A percentile compares a stretch with the other conserved stretches of the same genome.
Conservation (phyloP, 345 rosid genomes). For the Pistacia vera region DNA sequence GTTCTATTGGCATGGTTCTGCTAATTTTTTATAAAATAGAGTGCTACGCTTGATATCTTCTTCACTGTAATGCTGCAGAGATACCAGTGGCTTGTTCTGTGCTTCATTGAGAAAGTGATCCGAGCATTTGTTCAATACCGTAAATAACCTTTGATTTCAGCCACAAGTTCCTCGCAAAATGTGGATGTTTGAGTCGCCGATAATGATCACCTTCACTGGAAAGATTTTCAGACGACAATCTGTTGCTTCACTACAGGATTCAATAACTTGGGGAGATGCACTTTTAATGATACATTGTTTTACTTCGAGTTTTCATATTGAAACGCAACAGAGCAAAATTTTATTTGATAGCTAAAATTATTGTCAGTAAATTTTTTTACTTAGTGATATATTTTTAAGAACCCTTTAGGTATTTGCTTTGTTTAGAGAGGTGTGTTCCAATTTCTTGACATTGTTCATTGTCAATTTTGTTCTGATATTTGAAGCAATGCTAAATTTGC, state of each 20-base stretch:
- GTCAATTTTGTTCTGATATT: slow-evolving; percentile 2
- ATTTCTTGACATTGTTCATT: neutral
- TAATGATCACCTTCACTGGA: neutral
- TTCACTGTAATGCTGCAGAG: slow-evolving; percentile 3
- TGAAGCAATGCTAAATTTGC: neutral
- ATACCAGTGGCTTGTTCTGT: neutral
- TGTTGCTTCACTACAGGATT: slow-evolving; percentile 15
- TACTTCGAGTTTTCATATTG: slow-evolving; percentile 8
- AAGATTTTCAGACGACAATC: slow-evolving; percentile 8
- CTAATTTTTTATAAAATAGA: neutral
- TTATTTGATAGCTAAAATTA: slow-evolving; percentile 17
- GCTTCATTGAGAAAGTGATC: neutral
- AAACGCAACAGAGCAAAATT: neutral
- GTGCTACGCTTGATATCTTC: neutral
- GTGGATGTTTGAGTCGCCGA: slow-evolving; percentile 11
- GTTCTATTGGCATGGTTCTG: neutral
- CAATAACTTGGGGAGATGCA: slow-evolving; percentile 22
- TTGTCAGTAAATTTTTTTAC: neutral
- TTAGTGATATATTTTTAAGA: slow-evolving; percentile 5
- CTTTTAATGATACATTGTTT: slow-evolving; percentile 16
- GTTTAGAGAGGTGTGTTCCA: slow-evolving; percentile 26
- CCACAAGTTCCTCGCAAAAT: slow-evolving; percentile 12
- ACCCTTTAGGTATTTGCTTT: slow-evolving; percentile 6
- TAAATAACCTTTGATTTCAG: slow-evolving; percentile 15
- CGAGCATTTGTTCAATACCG: neutral